These are phyloP conservation scores for Coccinonectria pachysandricola DNA, from an alignment of 2,329 filamentous ascomycete genomes.

Conservation along the genomic window DNA sequence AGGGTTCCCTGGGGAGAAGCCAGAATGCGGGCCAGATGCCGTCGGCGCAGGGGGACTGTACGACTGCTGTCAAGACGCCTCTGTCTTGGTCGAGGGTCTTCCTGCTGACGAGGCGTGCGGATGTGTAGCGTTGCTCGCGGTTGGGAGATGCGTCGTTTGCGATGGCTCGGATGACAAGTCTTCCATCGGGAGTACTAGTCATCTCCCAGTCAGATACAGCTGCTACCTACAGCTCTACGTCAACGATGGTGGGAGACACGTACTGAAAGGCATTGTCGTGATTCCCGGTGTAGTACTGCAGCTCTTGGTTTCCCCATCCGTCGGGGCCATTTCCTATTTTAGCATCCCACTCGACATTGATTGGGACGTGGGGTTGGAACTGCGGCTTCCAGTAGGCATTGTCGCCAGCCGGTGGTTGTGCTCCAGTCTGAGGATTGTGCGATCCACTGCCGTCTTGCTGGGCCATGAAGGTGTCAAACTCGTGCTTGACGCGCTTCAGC, in stretches of 20 bases:
- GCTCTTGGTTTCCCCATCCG: slow-evolving; percentile 53
- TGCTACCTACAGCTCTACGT: too few species aligned
- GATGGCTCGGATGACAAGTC: slow-evolving; percentile 43
- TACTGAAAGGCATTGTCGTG: slow-evolving; percentile 43
- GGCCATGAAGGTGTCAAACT: slow-evolving; percentile 25
- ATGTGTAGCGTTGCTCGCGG: slow-evolving; percentile 38
- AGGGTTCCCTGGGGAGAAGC: slow-evolving; percentile 48
- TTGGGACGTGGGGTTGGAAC: slow-evolving; percentile 35
- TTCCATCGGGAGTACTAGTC: slow-evolving; percentile 33
- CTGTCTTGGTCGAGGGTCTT: slow-evolving; percentile 39
- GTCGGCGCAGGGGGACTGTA: slow-evolving; percentile 40
- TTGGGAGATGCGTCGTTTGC: slow-evolving; percentile 23
- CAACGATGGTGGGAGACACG: too few species aligned
- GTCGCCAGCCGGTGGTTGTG: slow-evolving; percentile 8
- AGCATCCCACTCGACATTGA: slow-evolving; percentile 42
- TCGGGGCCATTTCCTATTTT: slow-evolving; percentile 45
- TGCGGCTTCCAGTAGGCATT: slow-evolving; percentile 41
- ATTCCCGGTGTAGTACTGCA: slow-evolving; percentile 44
- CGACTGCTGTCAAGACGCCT: slow-evolving; percentile 41
- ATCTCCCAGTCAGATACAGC: too few species aligned
- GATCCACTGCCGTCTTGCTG: slow-evolving; percentile 16
- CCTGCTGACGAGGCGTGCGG: slow-evolving; percentile 43
- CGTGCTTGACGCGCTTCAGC: slow-evolving; percentile 28
- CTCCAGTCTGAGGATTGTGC: slow-evolving; percentile 11
- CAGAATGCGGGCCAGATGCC: slow-evolving; percentile 55